These are phyloP conservation scores for Udeniomyces megalosporus DNA, from an alignment of 768 basidiomycete species.

Conservation along the genomic window DNA sequence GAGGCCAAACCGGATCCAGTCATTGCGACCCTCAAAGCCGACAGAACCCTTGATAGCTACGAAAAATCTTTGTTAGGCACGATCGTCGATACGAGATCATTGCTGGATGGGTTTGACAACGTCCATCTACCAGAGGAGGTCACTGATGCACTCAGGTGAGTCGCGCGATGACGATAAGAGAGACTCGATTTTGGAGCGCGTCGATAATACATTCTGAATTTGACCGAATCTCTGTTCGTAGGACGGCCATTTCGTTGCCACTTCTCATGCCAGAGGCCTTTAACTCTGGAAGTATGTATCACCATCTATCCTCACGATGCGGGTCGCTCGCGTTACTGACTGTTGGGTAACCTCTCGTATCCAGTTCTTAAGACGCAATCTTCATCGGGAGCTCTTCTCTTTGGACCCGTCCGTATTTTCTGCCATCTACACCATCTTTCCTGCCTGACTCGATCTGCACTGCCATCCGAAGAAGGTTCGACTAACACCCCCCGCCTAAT, in stretches of 20 bases:
- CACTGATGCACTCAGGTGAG: conserved; percentile 77
- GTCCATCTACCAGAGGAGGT: conserved; percentile 78
- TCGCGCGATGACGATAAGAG: too few species aligned
- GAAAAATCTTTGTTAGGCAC: conserved; percentile 66
- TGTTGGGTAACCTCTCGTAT: neutral
- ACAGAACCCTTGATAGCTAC: conserved; percentile 58
- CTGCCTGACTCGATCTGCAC: too few species aligned
- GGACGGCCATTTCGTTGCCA: conserved; percentile 58
- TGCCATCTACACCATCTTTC: too few species aligned
- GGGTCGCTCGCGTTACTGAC: neutral
- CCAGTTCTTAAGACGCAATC: conserved; percentile 65
- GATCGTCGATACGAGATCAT: conserved; percentile 64
- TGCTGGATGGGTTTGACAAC: conserved; percentile 33
- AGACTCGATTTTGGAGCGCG: neutral
- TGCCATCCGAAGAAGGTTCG: too few species aligned
- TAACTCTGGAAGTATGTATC: conserved; percentile 47
- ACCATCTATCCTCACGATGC: neutral
- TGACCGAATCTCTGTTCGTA: neutral
- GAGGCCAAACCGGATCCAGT: conserved; percentile 29
- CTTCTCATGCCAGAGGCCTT: conserved; percentile 76
- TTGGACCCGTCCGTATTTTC: conserved; percentile 45
- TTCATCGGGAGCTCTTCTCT: conserved; percentile 78
- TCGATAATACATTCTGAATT: neutral
- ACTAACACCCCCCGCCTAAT: too few species aligned
- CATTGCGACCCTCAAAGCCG: conserved; percentile 57